Conservation (phyloP, 1,284 basidiomycete species). For the Boletus sp. region DNA sequence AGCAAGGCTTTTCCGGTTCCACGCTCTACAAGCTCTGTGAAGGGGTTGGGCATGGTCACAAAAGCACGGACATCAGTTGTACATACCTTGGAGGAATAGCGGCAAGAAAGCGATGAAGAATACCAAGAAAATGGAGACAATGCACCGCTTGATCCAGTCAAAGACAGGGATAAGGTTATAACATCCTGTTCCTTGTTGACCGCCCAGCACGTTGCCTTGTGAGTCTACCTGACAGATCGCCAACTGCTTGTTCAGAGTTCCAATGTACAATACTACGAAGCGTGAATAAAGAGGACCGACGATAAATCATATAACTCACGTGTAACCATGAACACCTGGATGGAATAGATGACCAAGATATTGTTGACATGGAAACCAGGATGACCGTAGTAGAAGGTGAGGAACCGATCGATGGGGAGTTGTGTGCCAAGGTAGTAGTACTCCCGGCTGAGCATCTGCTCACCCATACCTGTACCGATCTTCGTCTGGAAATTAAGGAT, state of each 20-base stretch:
- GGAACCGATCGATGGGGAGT: constrained; percentile 96
- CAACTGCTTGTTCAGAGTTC: constrained; percentile 91
- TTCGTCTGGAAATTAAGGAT: constrained; percentile 99
- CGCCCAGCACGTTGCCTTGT: constrained; percentile 73
- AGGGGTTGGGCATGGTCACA: not conserved
- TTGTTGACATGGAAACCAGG: constrained; percentile 99
- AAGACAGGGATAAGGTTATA: constrained; percentile 95
- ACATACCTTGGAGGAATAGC: constrained; percentile 87
- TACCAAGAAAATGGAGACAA: constrained; percentile 95
- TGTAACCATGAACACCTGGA: constrained; percentile 93
- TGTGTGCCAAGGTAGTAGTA: constrained; percentile 99
- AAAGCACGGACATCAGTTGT: not conserved
- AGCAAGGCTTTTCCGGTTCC: constrained; percentile 93
- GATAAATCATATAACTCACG: constrained; percentile 47
- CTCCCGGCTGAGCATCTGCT: constrained; percentile 99
- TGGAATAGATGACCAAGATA: constrained; percentile 96
- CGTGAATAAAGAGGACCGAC: constrained; percentile 11
- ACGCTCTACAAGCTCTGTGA: constrained; percentile 85
- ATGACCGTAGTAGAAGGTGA: constrained; percentile 99
- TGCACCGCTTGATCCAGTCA: constrained; percentile 95
- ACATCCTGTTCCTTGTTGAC: constrained; percentile 74
- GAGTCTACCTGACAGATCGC: constrained; percentile 83
- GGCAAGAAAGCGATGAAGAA: constrained; percentile 97
- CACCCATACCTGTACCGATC: constrained; percentile 99
- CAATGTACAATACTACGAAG: constrained; percentile 78